Conservation (phyloP, 441 rosid genomes). For the Gossypium gossypioides region DNA sequence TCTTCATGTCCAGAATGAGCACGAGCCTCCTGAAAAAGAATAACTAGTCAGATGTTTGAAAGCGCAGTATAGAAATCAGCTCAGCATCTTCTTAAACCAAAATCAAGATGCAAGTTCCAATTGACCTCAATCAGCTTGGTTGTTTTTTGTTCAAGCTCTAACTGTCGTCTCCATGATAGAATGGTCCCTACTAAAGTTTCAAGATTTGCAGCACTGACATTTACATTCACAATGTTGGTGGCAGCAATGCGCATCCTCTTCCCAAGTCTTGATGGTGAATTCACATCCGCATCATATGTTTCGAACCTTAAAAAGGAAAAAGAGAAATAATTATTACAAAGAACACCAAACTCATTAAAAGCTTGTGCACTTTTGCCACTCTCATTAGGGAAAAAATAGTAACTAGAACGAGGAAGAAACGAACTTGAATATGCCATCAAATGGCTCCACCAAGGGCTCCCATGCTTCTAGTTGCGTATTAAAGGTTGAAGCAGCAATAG, state of each 20-base stretch:
- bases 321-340: constrained; percentile 13
- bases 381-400: constrained; percentile 7
- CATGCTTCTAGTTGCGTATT: constrained; percentile 92
- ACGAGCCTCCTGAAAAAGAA: constrained; percentile 48
- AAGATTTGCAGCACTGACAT: constrained; percentile 83
- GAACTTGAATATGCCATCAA: constrained; percentile 99
- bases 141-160: constrained; percentile 84
- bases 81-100: neutral
- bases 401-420: constrained; percentile 15
- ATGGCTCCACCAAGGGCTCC: constrained; percentile 98
- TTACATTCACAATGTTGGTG: constrained; percentile 73
- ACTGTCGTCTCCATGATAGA: constrained; percentile 86
- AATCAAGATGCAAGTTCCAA: constrained; percentile 12
- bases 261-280: constrained; percentile 56
- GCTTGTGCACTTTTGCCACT: constrained; percentile 4
- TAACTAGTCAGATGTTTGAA: constrained; percentile 18
- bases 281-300: constrained; percentile 61
- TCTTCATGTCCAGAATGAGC: constrained; percentile 40
- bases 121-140: constrained; percentile 63
- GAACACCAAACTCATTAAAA: constrained; percentile 6
- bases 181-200: constrained; percentile 66
- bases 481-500: constrained; percentile 94
- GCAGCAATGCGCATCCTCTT: constrained; percentile 79
- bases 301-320: constrained; percentile 58
- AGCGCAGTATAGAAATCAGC: constrained; percentile 1